These are phyloP conservation scores for Anisogramma anomala DNA, from an alignment of 2,329 filamentous ascomycete species.

Conservation along the genomic window DNA sequence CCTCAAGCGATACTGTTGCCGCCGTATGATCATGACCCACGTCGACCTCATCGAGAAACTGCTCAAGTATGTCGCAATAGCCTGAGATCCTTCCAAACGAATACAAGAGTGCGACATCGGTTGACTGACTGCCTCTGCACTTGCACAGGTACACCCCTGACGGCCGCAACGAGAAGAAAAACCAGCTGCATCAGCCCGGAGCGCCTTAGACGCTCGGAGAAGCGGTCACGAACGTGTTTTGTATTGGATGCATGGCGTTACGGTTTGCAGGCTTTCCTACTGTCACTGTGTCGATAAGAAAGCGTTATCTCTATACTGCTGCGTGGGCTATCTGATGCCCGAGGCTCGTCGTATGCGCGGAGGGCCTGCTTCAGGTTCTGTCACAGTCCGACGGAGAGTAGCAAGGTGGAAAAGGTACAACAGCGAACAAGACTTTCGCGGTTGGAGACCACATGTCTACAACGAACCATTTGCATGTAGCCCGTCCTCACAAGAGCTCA, in stretches of 20 bases:
- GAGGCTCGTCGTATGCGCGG: no score
- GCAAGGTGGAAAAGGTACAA: not conserved
- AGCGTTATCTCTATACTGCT: no score
- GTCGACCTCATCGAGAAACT: constrained; percentile 98
- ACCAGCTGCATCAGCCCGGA: constrained; percentile 23
- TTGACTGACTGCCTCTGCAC: not conserved
- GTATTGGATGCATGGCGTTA: constrained; percentile 11
- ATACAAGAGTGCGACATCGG: no score
- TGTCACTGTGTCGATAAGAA: no score
- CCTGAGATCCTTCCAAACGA: no score
- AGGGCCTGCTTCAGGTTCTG: no score
- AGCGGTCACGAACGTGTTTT: not conserved
- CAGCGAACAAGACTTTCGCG: not conserved
- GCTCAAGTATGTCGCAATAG: constrained; percentile 55
- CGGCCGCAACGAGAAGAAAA: constrained; percentile 52
- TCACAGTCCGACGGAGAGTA: no score
- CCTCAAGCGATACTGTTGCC: constrained; percentile 93
- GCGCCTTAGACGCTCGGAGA: constrained; percentile 5
- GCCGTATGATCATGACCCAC: constrained; percentile 98
- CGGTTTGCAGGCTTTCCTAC: constrained; percentile 2
- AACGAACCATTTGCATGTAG: no score
- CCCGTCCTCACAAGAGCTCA: not conserved
- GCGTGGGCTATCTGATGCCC: no score
- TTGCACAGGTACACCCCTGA: constrained; percentile 47
- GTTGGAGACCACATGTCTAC: no score